Evolutionary conservation across 1,284 basidiomycete species (phyloP).

Genomic region (Malassezia brasiliensis): DNA sequence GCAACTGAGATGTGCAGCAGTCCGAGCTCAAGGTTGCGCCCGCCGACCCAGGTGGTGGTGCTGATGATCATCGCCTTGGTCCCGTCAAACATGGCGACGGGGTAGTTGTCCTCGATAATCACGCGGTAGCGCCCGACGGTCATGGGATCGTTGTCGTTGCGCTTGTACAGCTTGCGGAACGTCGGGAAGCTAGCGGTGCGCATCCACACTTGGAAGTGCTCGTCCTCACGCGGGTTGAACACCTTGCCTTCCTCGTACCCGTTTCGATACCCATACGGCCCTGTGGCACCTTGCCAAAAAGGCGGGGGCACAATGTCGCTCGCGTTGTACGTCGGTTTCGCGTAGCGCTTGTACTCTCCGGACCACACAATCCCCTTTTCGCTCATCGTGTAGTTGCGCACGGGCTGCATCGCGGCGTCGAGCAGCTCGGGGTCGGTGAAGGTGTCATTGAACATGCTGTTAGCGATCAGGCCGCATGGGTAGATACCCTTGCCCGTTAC

Average conservation of each 20-base stretch:
- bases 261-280: constrained; percentile 56
- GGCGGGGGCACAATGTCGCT: constrained; percentile 77
- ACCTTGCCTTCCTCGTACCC: constrained; percentile 62
- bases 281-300: constrained; percentile 57
- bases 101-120: constrained; percentile 77
- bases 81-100: constrained; percentile 78
- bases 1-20: constrained; percentile 91
- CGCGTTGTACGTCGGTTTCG: constrained; percentile 38
- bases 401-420: constrained; percentile 49
- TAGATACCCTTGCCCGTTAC: constrained; percentile 52
- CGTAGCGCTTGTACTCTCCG: constrained; percentile 82
- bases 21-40: constrained; percentile 92
- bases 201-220: constrained; percentile 99
- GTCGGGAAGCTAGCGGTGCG: constrained; percentile 90
- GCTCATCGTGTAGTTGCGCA: constrained; percentile 62
- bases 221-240: constrained; percentile 67
- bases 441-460: constrained; percentile 95
- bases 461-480: constrained; percentile 94
- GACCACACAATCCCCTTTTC: constrained; percentile 82
- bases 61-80: constrained; percentile 95
- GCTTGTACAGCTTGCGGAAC: constrained; percentile 84
- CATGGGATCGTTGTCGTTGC: constrained; percentile 74
- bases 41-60: constrained; percentile 95
- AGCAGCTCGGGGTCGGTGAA: constrained; percentile 60
- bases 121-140: constrained; percentile 67